Conservation (phyloP, 768 basidiomycete genomes). For the Collybia sordida region DNA sequence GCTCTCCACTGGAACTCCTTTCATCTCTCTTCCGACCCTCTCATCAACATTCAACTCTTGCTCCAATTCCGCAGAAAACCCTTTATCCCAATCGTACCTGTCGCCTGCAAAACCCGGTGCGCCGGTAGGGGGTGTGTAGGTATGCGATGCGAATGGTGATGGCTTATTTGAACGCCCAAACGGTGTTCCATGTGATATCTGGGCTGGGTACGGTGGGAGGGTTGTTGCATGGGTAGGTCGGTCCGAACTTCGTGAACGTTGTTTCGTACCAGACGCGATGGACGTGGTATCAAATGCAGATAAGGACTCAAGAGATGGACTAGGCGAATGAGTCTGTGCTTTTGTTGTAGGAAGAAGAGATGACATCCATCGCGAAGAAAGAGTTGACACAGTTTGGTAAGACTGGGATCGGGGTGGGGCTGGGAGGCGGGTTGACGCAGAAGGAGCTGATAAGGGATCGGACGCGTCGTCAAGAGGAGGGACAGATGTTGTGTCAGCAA, state of each 20-base stretch:
- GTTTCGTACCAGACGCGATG: not conserved
- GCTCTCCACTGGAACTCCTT: slow-evolving; percentile 5
- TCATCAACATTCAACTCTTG: slow-evolving; percentile 9
- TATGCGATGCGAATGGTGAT: slow-evolving; percentile 42
- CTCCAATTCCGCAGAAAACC: slow-evolving; percentile 47
- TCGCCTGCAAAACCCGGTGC: slow-evolving; percentile 80
- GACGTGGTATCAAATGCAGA: slow-evolving; percentile 11
- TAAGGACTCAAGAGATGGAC: slow-evolving; percentile 14
- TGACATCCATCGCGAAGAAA: slow-evolving; percentile 53
- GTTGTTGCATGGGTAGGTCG: slow-evolving; percentile 4
- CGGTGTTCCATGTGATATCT: slow-evolving; percentile 47
- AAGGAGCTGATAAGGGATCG: not conserved
- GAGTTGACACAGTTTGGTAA: slow-evolving; percentile 42
- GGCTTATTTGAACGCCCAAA: slow-evolving; percentile 36
- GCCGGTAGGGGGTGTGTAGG: slow-evolving; percentile 46
- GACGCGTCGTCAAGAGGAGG: slow-evolving; percentile 12
- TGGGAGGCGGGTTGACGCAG: slow-evolving; percentile 2
- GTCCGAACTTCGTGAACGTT: slow-evolving; percentile 9
- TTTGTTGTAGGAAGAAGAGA: slow-evolving; percentile 29
- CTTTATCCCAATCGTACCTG: slow-evolving; percentile 64
- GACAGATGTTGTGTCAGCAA: slow-evolving; percentile 16
- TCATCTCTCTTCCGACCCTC: slow-evolving; percentile 7
- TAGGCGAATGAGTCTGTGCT: slow-evolving; percentile 1
- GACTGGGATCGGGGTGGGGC: slow-evolving; percentile 19
- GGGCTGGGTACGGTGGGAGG: slow-evolving; percentile 11